phyloP scores from a whole-genome alignment of 2,329 filamentous ascomycete species.

The Hymenoscyphus albidus region DNA sequence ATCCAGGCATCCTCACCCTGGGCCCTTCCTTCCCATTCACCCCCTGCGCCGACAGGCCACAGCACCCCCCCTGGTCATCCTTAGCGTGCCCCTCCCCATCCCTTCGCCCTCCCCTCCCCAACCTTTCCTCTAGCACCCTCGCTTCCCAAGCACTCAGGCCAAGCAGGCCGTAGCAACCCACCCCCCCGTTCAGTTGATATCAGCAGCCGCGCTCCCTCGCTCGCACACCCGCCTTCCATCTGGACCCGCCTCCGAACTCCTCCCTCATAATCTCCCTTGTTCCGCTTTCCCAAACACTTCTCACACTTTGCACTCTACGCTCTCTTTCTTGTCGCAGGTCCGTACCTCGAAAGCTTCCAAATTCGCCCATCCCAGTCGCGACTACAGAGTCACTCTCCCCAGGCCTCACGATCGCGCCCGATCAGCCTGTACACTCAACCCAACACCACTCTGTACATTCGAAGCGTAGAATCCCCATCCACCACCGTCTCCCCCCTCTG shows the following conservation, averaged over 20 bases:
- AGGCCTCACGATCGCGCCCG: background rate
- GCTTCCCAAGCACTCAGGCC: background rate
- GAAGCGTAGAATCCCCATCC: background rate
- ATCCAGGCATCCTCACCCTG: too few species aligned
- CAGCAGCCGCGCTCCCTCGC: conserved; percentile 9
- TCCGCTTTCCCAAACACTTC: conserved; percentile 33
- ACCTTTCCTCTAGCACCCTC: background rate
- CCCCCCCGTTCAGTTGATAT: background rate
- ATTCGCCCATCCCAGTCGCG: conserved; percentile 23
- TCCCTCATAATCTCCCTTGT: conserved; percentile 32
- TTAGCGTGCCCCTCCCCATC: background rate
- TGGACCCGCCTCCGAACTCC: conserved; percentile 1
- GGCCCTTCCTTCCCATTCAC: background rate
- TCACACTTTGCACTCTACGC: conserved; percentile 31
- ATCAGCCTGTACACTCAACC: background rate
- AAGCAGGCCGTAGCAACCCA: too few species aligned
- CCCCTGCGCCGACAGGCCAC: background rate
- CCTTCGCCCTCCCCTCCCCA: background rate
- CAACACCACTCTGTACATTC: background rate
- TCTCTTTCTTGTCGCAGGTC: conserved; percentile 36
- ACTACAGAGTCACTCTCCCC: background rate
- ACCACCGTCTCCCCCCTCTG: background rate
- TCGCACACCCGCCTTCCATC: background rate
- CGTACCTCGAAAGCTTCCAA: conserved; percentile 33
- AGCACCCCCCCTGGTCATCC: background rate